Conservation (phyloP, 2,329 filamentous ascomycete species). For the Amauroascus verrucosus region DNA sequence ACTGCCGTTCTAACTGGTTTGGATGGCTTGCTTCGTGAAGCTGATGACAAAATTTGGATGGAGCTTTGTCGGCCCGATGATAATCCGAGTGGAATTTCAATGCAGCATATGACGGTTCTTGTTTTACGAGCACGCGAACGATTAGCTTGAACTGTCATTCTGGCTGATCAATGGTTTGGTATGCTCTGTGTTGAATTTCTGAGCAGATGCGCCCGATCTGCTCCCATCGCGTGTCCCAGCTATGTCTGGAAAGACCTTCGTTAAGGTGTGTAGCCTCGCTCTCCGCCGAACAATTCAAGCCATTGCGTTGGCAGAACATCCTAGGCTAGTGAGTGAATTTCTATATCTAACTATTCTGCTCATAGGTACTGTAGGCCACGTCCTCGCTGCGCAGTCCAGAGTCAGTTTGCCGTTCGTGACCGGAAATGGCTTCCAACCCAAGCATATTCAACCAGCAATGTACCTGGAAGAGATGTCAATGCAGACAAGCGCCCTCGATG, state of each 20-base stretch:
- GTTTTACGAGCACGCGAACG: not conserved
- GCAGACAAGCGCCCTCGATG: slow-evolving; percentile 1
- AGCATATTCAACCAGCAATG: not conserved
- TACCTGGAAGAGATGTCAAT: not conserved
- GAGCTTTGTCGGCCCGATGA: not conserved
- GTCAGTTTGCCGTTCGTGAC: not conserved
- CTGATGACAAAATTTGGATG: slow-evolving; percentile 9
- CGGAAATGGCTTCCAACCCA: not conserved
- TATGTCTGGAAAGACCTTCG: slow-evolving; percentile 23
- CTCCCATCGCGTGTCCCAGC: slow-evolving; percentile 28
- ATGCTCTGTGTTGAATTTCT: slow-evolving; percentile 2
- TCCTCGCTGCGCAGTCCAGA: no score
- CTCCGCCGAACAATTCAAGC: not conserved
- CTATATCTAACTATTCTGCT: not conserved
- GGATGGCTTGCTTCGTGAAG: not conserved
- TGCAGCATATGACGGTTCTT: not conserved
- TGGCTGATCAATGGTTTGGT: not conserved
- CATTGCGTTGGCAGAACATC: not conserved
- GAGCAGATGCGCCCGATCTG: slow-evolving; percentile 33
- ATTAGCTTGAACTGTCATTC: not conserved
- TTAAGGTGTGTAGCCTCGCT: slow-evolving; percentile 29
- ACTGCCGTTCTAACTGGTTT: no score
- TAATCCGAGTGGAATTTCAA: slow-evolving; percentile 3
- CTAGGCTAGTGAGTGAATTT: not conserved
- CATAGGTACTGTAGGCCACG: not conserved